These are phyloP conservation scores for Baeospora myosura DNA, from an alignment of 1,284 basidiomycete species.

Conservation along the genomic window DNA sequence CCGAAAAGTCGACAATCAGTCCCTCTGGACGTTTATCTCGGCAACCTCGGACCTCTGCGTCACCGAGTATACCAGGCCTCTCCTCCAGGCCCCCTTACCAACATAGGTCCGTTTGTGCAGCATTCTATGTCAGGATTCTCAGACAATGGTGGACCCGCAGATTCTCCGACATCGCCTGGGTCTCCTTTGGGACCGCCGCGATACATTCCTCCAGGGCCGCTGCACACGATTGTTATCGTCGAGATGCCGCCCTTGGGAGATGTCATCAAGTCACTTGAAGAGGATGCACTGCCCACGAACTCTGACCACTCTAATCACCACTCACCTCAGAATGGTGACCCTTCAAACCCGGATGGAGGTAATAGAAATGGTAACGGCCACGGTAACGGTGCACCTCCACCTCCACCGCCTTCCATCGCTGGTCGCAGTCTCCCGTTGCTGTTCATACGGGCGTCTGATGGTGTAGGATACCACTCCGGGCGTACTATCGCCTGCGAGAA, in stretches of 20 bases:
- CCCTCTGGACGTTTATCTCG: constrained; percentile 84
- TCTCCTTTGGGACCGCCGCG: constrained; percentile 31
- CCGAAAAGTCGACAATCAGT: constrained; percentile 54
- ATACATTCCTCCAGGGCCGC: constrained; percentile 41
- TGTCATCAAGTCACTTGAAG: constrained; percentile 66
- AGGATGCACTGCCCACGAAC: constrained; percentile 47
- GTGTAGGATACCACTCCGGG: constrained; percentile 79
- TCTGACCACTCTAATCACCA: constrained; percentile 31
- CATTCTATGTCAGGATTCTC: constrained; percentile 20
- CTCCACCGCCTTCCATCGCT: constrained; percentile 42
- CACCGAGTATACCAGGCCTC: constrained; percentile 65
- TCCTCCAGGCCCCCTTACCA: constrained; percentile 56
- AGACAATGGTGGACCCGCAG: constrained; percentile 22
- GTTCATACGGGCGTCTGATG: constrained; percentile 69
- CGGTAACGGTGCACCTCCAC: constrained; percentile 19
- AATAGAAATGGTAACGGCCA: constrained; percentile 13
- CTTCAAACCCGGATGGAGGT: too few species aligned
- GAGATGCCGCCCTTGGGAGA: constrained; percentile 68
- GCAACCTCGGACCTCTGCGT: constrained; percentile 77
- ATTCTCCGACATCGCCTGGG: constrained; percentile 23
- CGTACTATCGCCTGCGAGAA: constrained; percentile 79
- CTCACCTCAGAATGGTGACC: constrained; percentile 21
- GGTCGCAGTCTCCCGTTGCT: constrained; percentile 63
- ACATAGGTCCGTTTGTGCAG: constrained; percentile 48
- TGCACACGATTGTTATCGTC: constrained; percentile 72